Evolutionary conservation across 1,139 yeast species (phyloP).

Genomic region (Saccharomycopsis hybrid): DNA sequence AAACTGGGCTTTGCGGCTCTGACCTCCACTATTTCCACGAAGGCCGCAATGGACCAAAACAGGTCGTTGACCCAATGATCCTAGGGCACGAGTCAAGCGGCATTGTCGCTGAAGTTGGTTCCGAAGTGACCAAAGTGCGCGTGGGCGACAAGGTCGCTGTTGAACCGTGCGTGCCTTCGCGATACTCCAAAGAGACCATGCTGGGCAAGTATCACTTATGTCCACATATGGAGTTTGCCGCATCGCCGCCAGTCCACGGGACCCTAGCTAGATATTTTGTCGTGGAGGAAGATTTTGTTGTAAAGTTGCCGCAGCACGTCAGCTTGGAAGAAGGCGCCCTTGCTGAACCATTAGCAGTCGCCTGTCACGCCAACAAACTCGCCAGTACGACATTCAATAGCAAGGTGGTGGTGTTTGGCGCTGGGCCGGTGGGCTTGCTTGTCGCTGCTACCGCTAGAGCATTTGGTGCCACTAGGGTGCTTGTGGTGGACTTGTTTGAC

Average conservation of each 20-base stretch:
- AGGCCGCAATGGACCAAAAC: conserved; percentile 71
- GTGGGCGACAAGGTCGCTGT: conserved; percentile 81
- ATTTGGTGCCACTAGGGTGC: conserved; percentile 70
- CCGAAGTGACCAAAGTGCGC: conserved; percentile 41
- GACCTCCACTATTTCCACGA: conserved; percentile 80
- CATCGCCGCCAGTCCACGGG: conserved; percentile 77
- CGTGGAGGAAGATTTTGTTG: conserved; percentile 77
- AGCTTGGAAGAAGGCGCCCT: conserved; percentile 82
- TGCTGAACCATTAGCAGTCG: conserved; percentile 84
- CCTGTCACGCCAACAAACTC: conserved; percentile 71
- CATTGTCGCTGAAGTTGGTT: conserved; percentile 58
- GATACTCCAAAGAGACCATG: conserved; percentile 67
- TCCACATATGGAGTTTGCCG: conserved; percentile 81
- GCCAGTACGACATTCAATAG: conserved; percentile 69
- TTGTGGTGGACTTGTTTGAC: conserved; percentile 60
- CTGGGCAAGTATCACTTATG: conserved; percentile 74
- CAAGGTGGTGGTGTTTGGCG: conserved; percentile 74
- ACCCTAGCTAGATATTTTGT: conserved; percentile 67
- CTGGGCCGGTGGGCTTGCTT: conserved; percentile 88
- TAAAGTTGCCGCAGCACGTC: conserved; percentile 71
- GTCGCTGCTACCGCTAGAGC: conserved; percentile 74
- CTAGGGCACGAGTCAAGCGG: conserved; percentile 79
- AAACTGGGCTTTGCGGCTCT: conserved; percentile 84
- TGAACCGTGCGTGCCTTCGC: conserved; percentile 76
- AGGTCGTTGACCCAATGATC: conserved; percentile 58